Base-by-base conservation (phyloP, 331 rosid genomes). In the Ulmus americana region DNA sequence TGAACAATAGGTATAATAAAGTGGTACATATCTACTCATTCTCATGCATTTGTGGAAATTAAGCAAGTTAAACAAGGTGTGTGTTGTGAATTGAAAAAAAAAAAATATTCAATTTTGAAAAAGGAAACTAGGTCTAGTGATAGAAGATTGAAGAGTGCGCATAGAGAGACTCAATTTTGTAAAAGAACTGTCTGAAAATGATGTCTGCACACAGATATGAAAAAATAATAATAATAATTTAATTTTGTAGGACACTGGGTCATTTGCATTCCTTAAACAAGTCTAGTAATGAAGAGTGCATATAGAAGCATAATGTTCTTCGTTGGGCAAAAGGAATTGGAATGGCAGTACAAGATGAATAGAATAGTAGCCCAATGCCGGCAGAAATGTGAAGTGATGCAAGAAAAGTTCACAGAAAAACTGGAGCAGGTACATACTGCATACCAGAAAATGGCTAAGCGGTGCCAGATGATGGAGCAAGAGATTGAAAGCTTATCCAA, bases 381-480 rank as follows among this genome's bases (percentile, higher is more conserved):
- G 71, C 99, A 90, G 87, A 90, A 85, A 81, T 94, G 91, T 73
- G 97, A 94, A 80, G 79, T 73, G 68, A 81, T 90, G 90, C 97
- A 94, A 80, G 99, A 90, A 66, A 90, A 84, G 79, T 90, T 82
- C 73, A 86, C 88, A 22, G 97, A 90, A 77, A 88, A 90, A 79
- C 69, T 94, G 68, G 96, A 94, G 73, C 97, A 90, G 79, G 79
- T 87, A 67, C 96, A 94, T 73, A 67, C 90, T 55, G 92, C 95
- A 54, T 94, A 86, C 80, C 96, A 85, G 83, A 94, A 94, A 76
- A 79, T 83, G 95, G 85, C 85, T 39, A 94, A 94, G 76, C 85
- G 79, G 80, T 84, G 96, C 73, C 96, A 90, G 83, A 84, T 85
- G 79, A 77, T 94, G 95, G 95, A 87, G 59, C 97, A 88, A 80